Evolutionary conservation across 2,329 filamentous ascomycete genomes (phyloP).

Genomic region (Cadophora sp.): DNA sequence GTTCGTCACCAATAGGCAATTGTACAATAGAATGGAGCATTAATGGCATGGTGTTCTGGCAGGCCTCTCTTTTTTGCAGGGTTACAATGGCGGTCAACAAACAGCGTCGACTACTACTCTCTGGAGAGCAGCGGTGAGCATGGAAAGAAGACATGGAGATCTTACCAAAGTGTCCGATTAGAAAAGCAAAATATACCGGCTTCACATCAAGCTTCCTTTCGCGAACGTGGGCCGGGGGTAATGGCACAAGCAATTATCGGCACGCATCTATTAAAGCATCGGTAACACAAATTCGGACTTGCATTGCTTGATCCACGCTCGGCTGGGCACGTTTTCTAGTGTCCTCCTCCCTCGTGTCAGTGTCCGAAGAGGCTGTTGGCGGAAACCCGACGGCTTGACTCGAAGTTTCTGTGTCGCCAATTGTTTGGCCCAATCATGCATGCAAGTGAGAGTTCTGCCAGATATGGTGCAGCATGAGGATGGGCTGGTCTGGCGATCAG

Average conservation of each 20-base stretch:
- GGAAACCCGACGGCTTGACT: conserved; percentile 22
- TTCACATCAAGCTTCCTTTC: conserved; percentile 3
- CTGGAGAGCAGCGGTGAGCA: conserved; percentile 34
- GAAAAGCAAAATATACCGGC: conserved; percentile 19
- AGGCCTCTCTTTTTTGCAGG: conserved; percentile 6
- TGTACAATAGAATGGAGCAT: conserved; percentile 39
- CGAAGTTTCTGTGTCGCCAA: conserved; percentile 14
- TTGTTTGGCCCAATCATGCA: conserved; percentile 13
- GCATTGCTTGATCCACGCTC: conserved; percentile 10
- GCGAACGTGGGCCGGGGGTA: not conserved
- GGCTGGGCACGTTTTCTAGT: not conserved
- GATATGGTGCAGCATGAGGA: not conserved
- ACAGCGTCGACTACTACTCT: not conserved
- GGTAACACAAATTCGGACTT: conserved; percentile 2
- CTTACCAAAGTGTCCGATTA: conserved; percentile 7
- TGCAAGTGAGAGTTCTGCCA: conserved; percentile 18
- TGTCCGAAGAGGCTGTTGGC: conserved; percentile 35
- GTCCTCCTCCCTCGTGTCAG: conserved; percentile 35
- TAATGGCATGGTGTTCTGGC: conserved; percentile 41
- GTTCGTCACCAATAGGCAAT: conserved; percentile 60
- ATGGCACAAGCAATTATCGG: not conserved
- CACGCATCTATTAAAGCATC: conserved; percentile 5
- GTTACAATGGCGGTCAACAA: conserved; percentile 32
- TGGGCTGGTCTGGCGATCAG: not conserved
- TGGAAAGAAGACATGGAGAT: conserved; percentile 10